Evolutionary conservation across 139 green algal species (phyloP).

Genomic region (Closterium sp.): DNA sequence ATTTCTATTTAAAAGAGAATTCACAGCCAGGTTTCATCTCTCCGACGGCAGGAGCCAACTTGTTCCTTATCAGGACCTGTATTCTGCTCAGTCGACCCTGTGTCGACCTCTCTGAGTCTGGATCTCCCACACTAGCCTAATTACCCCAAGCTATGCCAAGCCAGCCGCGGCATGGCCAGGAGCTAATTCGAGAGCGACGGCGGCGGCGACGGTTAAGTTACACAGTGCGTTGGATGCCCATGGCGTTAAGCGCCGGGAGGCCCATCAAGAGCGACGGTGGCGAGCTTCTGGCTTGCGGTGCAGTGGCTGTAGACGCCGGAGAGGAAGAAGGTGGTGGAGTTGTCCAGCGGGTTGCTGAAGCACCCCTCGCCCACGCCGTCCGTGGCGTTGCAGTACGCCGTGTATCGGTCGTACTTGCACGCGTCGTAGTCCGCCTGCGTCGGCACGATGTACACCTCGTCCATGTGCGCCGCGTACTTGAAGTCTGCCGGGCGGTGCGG

Average conservation of each 20-base stretch:
- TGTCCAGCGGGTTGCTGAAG: conserved; percentile 1
- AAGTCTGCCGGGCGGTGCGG: neutral
- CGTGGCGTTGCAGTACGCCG: neutral
- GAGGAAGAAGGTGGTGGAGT: neutral
- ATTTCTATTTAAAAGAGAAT: too few relatives aligned
- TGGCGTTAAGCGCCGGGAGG: neutral
- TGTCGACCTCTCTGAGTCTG: too few relatives aligned
- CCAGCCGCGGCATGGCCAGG: too few relatives aligned
- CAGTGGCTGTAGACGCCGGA: conserved; percentile 5
- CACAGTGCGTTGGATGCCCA: too few relatives aligned
- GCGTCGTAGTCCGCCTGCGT: neutral
- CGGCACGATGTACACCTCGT: conserved; percentile 8
- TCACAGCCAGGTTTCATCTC: too few relatives aligned
- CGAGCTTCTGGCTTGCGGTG: neutral
- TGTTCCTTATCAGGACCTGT: neutral
- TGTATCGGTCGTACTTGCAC: neutral
- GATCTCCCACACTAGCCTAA: too few relatives aligned
- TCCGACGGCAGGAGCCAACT: too few relatives aligned
- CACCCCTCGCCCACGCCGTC: conserved; percentile 1
- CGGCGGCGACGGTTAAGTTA: too few relatives aligned
- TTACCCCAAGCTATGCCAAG: too few relatives aligned
- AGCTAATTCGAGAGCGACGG: too few relatives aligned
- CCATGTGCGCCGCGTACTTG: conserved; percentile 1
- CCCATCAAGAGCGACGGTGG: neutral
- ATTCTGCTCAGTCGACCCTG: neutral